Percentiles rank a stretch among this genome's conserved stretches.
Evolutionary conservation across 2,329 filamentous ascomycete genomes (phyloP).

Genomic region (Verticillium dahliae): DNA sequence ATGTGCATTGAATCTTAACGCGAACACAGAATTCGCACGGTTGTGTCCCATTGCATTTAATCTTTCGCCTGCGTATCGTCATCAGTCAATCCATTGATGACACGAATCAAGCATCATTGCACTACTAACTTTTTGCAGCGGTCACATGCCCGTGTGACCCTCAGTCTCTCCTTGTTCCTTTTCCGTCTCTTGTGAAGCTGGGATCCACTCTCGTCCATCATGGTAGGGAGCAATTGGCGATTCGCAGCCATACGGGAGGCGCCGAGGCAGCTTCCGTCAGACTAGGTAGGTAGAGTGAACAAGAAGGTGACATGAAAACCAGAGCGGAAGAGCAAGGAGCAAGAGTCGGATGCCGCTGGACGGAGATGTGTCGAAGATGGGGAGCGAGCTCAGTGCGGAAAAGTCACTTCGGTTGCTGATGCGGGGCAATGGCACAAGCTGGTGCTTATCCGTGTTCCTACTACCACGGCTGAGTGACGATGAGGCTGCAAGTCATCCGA

Average conservation of each 20-base stretch:
- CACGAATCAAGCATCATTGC: neutral
- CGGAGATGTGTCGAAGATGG: neutral
- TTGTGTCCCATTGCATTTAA: conserved; percentile 24
- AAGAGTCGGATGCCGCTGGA: neutral
- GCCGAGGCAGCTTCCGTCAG: neutral
- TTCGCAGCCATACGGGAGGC: conserved; percentile 2
- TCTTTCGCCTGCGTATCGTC: conserved; percentile 21
- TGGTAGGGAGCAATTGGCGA: neutral
- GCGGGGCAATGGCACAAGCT: neutral
- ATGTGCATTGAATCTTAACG: conserved; percentile 33
- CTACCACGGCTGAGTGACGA: neutral
- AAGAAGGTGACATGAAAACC: neutral
- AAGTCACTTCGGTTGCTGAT: neutral
- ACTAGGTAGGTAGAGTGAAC: neutral
- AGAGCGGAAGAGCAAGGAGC: neutral
- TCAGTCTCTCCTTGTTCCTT: conserved; percentile 23
- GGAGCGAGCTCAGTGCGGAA: neutral
- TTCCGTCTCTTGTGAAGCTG: conserved; percentile 6
- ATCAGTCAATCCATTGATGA: too few species aligned
- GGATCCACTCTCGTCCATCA: neutral
- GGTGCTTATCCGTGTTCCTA: neutral
- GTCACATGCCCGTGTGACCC: conserved; percentile 40
- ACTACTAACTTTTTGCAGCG: conserved; percentile 36
- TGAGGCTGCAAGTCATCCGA: too few species aligned
- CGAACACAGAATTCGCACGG: conserved; percentile 25